Percentiles rank a stretch among this genome's conserved stretches.
Conservation (phyloP, 306 rosid species). For the Echinosophora koreensis region DNA sequence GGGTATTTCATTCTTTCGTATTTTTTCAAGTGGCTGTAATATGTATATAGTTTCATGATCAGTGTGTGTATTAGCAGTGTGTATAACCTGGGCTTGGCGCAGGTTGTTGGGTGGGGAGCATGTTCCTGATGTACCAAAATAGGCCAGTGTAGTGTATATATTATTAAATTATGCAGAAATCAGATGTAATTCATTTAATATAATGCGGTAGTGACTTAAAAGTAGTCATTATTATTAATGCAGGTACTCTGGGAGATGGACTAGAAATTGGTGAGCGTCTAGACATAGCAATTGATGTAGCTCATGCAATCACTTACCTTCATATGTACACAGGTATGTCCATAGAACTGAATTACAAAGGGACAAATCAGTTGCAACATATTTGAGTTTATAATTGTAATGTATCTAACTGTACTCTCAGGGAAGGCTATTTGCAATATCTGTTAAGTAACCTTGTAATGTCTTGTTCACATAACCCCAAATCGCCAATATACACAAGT, state of each 20-base stretch:
- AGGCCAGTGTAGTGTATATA: not conserved
- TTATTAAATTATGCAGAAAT: not conserved
- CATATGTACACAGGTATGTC: constrained; percentile 86
- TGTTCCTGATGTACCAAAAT: constrained; percentile 27
- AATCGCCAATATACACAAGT: not conserved
- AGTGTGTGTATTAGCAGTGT: too few species aligned
- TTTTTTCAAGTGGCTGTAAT: not conserved
- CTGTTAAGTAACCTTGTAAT: constrained; percentile 2
- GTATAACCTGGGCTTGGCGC: not conserved
- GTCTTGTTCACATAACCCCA: constrained; percentile 2
- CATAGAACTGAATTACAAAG: constrained; percentile 13
- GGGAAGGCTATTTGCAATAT: constrained; percentile 3
- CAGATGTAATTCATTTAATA: not conserved
- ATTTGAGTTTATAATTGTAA: not conserved
- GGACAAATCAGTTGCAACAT: not conserved
- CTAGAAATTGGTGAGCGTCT: constrained; percentile 83
- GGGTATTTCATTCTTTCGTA: not conserved
- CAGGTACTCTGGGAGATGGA: constrained; percentile 75
- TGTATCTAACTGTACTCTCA: not conserved
- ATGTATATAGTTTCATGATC: not conserved
- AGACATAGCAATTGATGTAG: constrained; percentile 93
- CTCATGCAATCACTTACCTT: constrained; percentile 96
- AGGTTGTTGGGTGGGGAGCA: not conserved
- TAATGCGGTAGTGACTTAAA: not conserved
- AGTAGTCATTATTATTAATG: constrained; percentile 34